phyloP scores from a whole-genome alignment of 371 early-diverging fungal species.

The Lichtheimia ornata region DNA sequence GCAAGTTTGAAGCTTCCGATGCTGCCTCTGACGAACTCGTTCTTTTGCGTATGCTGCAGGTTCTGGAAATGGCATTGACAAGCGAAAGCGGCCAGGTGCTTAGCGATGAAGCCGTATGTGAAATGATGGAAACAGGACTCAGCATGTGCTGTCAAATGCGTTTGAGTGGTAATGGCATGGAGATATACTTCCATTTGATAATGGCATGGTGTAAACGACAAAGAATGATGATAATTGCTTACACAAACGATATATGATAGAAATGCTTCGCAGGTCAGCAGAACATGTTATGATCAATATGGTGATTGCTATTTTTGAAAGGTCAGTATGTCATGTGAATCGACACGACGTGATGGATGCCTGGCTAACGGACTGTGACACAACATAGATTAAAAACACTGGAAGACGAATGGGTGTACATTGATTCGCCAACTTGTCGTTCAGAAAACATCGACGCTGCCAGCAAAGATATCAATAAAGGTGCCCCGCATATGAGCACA shows the following conservation, averaged over 20 bases:
- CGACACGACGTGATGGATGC: neutral
- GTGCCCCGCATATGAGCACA: constrained; percentile 44
- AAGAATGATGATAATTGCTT: constrained; percentile 16
- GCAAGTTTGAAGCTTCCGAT: constrained; percentile 95
- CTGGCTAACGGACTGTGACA: neutral
- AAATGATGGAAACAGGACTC: constrained; percentile 94
- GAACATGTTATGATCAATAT: constrained; percentile 81
- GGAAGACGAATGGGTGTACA: constrained; percentile 49
- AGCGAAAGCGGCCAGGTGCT: constrained; percentile 69
- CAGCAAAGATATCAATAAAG: neutral
- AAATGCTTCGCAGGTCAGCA: constrained; percentile 78
- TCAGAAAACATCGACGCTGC: constrained; percentile 1
- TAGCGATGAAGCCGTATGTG: constrained; percentile 92
- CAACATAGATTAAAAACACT: constrained; percentile 32
- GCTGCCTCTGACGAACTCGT: constrained; percentile 92
- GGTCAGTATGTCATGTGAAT: constrained; percentile 27
- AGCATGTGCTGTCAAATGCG: constrained; percentile 95
- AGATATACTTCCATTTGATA: too few species aligned
- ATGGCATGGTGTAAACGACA: constrained; percentile 1
- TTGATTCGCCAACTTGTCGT: constrained; percentile 29
- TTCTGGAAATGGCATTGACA: constrained; percentile 73
- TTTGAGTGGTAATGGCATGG: constrained; percentile 68
- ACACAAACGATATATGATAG: constrained; percentile 29
- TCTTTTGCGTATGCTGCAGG: constrained; percentile 82
- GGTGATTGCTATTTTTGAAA: constrained; percentile 73